Base-by-base conservation (phyloP, 805 yeast species). In the Starmerella etchellsii region DNA sequence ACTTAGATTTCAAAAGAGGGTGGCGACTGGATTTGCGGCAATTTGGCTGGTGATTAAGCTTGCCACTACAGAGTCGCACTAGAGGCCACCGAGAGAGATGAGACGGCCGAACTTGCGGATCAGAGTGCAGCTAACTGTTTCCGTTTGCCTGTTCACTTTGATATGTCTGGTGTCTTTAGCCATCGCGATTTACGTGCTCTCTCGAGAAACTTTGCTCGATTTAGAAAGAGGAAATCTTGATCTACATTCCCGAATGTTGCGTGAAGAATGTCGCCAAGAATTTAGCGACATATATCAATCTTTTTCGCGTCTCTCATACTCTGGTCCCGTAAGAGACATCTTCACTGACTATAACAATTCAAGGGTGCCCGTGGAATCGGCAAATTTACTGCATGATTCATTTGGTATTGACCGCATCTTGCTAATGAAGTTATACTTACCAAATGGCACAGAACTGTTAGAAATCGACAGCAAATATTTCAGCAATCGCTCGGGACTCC, bases 121-220 rank as follows among this genome's bases (percentile, higher is more conserved):
- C 42, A 63, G 84, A 52, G 75, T 83, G 20, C 94, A 83, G 63
- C 72, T 83, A 37, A 76, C 81, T 38, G 68, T 73, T 4, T 62
- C 82, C 24, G 93, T 82, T 47, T 65, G 80, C 40, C 61, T 78
- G 40, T 78, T 81, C 30, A 76, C 88, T 10, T 62, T 79, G 29
- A 62, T 78, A 39, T 81, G 93, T 1, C 65, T 85, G 36, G 66
- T 79, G 23, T 74, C 82, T 2, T 61, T 85, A 34, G 85, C 91
- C 6, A 65, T 81, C 18, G 84, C 80, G 10, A 50, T 52, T 2
- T 47, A 39, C 20, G 43, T 42, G 18, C 42, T 53, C 25, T 44
- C 53, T 9, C 37, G 50, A n/a, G 33, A 36, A 32, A 50, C 55
- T 15, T 36, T 53, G 22, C 40, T 52, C 7, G 20, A 73, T 83